Percentiles rank a stretch among this genome's conserved stretches.
phyloP scores from a whole-genome alignment of 2,329 filamentous ascomycete genomes.

The Gnomoniopsis smithogilvyi region DNA sequence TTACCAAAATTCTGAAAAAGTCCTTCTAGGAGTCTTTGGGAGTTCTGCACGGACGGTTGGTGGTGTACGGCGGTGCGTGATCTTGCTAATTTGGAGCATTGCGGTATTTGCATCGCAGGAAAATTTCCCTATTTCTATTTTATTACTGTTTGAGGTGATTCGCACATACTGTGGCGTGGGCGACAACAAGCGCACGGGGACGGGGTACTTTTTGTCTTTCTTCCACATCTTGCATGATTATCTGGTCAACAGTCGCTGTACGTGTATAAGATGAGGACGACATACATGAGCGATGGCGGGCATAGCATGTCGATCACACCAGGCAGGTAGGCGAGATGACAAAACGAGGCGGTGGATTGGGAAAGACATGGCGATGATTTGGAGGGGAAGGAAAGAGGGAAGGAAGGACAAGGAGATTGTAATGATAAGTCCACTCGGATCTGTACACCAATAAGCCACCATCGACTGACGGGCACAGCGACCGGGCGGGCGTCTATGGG shows the following conservation, averaged over 20 bases:
- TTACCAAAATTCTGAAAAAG: slow-evolving; percentile 13
- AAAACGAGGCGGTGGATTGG: background rate
- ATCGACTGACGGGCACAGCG: slow-evolving; percentile 5
- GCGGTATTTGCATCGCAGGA: slow-evolving; percentile 18
- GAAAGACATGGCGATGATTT: background rate
- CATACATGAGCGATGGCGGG: slow-evolving; percentile 15
- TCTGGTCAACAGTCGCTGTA: slow-evolving; percentile 12
- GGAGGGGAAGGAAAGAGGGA: background rate
- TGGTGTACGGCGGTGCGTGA: slow-evolving; percentile 16
- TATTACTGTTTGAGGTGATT: background rate
- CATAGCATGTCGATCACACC: slow-evolving; percentile 3
- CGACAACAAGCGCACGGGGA: background rate
- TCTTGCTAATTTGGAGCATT: slow-evolving; percentile 19
- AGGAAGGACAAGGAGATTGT: slow-evolving; percentile 5
- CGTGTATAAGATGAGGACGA: slow-evolving; percentile 15
- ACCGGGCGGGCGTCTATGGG: slow-evolving; percentile 1
- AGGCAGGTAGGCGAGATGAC: slow-evolving; percentile 1
- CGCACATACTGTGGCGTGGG: slow-evolving; percentile 7
- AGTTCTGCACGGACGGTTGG: slow-evolving; percentile 18
- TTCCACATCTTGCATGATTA: slow-evolving; percentile 14
- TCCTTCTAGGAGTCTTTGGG: slow-evolving; percentile 17
- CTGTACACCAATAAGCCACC: slow-evolving; percentile 12
- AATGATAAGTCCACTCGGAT: slow-evolving; percentile 13
- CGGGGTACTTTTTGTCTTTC: background rate
- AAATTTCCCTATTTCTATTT: slow-evolving; percentile 11